Percentiles rank a stretch among this genome's conserved stretches.
phyloP scores from a whole-genome alignment of 78 protist species.

The Protostelium mycophagum region DNA sequence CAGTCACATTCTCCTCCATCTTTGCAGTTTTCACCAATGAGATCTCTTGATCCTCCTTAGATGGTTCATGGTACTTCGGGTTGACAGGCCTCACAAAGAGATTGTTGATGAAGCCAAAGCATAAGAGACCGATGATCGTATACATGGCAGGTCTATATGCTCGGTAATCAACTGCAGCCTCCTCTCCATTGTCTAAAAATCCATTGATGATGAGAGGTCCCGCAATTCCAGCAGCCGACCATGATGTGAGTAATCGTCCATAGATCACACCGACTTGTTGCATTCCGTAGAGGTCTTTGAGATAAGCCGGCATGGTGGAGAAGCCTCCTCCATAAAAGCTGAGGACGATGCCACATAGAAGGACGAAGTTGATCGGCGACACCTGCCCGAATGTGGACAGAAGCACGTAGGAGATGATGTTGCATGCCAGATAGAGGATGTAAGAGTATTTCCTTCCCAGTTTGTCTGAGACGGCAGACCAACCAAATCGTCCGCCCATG shows the following conservation, averaged over 20 bases:
- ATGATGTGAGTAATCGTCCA: conserved; percentile 27
- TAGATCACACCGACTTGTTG: conserved; percentile 53
- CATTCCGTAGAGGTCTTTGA: conserved; percentile 60
- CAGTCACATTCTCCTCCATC: no score
- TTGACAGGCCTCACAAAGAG: no score
- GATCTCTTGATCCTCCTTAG: no score
- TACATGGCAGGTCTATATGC: no score
- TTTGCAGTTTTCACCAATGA: no score
- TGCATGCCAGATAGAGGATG: background rate
- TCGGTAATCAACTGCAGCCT: no score
- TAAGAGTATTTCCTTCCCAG: conserved; percentile 24
- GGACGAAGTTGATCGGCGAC: conserved; percentile 1
- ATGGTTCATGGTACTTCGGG: no score
- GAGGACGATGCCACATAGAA: conserved; percentile 7
- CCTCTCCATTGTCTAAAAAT: no score
- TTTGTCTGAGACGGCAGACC: conserved; percentile 26
- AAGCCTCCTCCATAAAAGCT: conserved; percentile 45
- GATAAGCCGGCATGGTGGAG: conserved; percentile 55
- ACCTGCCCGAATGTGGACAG: conserved; percentile 4
- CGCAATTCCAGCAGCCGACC: conserved; percentile 20
- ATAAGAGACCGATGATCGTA: no score
- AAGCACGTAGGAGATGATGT: conserved; percentile 2
- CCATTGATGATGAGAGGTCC: conserved; percentile 26
- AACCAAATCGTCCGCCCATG: conserved; percentile 41
- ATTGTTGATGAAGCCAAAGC: no score